Conservation (phyloP, 352 stramenopile species). For the Globisporangium megalacanthum region DNA sequence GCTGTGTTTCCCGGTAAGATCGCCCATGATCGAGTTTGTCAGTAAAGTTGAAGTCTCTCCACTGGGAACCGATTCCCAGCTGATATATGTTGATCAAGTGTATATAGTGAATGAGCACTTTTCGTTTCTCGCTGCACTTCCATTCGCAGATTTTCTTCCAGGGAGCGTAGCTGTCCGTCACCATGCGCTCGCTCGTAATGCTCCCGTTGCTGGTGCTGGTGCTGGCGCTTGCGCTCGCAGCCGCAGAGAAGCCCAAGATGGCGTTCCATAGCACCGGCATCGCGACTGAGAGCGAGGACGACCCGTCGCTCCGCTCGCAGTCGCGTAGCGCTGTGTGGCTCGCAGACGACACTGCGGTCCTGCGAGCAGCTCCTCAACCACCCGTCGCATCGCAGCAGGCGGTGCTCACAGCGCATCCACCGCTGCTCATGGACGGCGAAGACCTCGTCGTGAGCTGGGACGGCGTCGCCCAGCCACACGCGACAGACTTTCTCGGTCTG, state of each 20-base stretch:
- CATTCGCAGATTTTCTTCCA: not conserved
- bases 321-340: not conserved
- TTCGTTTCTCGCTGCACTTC: not conserved
- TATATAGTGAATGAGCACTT: not conserved
- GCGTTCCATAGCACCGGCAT: not conserved
- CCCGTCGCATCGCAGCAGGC: not conserved
- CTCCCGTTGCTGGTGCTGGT: not conserved
- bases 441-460: constrained; percentile 72
- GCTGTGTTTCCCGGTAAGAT: too few species aligned
- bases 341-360: not conserved
- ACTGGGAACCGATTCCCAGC: not conserved
- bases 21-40: too few species aligned
- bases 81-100: not conserved
- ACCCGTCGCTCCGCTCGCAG: not conserved
- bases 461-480: constrained; percentile 36
- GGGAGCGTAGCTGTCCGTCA: not conserved
- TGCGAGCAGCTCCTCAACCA: not conserved
- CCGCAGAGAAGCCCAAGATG: not conserved
- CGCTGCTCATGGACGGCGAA: constrained; percentile 49
- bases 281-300: not conserved
- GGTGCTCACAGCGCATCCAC: constrained; percentile 7
- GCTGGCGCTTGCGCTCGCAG: not conserved
- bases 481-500: constrained; percentile 60
- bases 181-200: not conserved
- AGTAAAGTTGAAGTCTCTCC: not conserved